Evolutionary conservation across 2,329 filamentous ascomycete genomes (phyloP).

Genomic region (Sporothrix brasiliensis): DNA sequence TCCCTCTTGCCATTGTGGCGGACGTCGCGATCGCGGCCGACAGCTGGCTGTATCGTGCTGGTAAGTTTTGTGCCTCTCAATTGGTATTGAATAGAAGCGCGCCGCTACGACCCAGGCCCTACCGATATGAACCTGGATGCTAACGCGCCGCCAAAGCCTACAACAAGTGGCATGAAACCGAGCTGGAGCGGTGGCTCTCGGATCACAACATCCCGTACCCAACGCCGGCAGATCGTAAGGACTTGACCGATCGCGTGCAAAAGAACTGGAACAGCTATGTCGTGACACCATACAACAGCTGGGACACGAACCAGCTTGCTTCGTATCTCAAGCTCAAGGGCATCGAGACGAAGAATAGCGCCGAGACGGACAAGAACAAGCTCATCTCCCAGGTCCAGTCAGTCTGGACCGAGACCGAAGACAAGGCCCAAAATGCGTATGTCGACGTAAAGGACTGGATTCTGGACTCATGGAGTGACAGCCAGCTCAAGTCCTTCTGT

Average conservation of each 20-base stretch:
- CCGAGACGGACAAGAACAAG: constrained; percentile 68
- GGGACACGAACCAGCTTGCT: constrained; percentile 70
- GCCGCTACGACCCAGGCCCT: too few relatives aligned
- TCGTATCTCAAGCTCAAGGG: constrained; percentile 72
- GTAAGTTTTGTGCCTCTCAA: constrained; percentile 55
- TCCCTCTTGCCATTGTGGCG: constrained; percentile 72
- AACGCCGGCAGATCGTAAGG: constrained; percentile 86
- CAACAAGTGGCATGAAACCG: constrained; percentile 98
- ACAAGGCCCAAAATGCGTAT: constrained; percentile 73
- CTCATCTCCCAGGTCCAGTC: constrained; percentile 70
- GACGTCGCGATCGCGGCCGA: constrained; percentile 72
- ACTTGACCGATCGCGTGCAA: constrained; percentile 88
- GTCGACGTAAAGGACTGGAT: constrained; percentile 83
- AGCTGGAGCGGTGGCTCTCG: constrained; percentile 94
- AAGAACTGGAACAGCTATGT: constrained; percentile 84
- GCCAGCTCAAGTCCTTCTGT: constrained; percentile 88
- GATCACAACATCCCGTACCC: constrained; percentile 92
- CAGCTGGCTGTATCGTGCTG: constrained; percentile 83
- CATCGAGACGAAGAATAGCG: constrained; percentile 66
- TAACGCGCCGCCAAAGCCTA: constrained; percentile 63
- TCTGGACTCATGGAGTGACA: constrained; percentile 92
- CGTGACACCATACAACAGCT: constrained; percentile 72
- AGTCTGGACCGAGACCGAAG: constrained; percentile 78
- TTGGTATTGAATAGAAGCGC: not conserved
- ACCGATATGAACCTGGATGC: not conserved